Conservation (phyloP, 2,329 filamentous ascomycete genomes). For the Fusarium pseudoanthophilum region DNA sequence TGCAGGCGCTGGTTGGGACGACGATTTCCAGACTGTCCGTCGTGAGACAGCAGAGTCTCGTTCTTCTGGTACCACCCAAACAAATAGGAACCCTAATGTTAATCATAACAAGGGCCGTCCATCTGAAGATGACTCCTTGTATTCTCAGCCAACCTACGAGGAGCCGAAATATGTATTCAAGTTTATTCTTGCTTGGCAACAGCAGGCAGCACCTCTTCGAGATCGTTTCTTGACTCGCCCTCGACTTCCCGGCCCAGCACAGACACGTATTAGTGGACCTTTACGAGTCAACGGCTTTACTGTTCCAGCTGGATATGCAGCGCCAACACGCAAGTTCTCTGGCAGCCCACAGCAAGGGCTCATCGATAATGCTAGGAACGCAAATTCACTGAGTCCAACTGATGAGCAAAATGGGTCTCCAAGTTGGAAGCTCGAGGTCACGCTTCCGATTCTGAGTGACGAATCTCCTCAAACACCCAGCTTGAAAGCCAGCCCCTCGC, state of each 20-base stretch:
- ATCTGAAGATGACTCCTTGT: conserved; percentile 64
- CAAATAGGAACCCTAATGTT: conserved; percentile 48
- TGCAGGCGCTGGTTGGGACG: conserved; percentile 47
- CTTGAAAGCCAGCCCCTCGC: conserved; percentile 16
- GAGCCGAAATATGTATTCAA: conserved; percentile 75
- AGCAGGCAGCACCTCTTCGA: conserved; percentile 63
- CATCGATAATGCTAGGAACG: conserved; percentile 63
- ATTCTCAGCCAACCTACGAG: conserved; percentile 65
- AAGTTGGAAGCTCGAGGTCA: conserved; percentile 36
- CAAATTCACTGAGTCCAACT: conserved; percentile 52
- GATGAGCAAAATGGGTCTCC: conserved; percentile 35
- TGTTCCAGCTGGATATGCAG: conserved; percentile 52
- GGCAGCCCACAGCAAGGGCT: conserved; percentile 59
- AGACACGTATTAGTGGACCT: conserved; percentile 66
- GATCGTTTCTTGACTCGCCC: conserved; percentile 75
- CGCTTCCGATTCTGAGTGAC: conserved; percentile 34
- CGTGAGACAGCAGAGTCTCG: conserved; percentile 62
- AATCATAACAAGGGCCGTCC: conserved; percentile 49
- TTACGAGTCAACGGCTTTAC: conserved; percentile 53
- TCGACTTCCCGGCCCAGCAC: conserved; percentile 75
- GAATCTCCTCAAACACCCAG: conserved; percentile 12
- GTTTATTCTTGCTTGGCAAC: conserved; percentile 76
- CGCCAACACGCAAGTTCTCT: conserved; percentile 60
- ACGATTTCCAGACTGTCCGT: conserved; percentile 62
- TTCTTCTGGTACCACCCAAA: conserved; percentile 34